Conservation (phyloP, 2,329 filamentous ascomycete genomes). For the Pseudogymnoascus sp. region DNA sequence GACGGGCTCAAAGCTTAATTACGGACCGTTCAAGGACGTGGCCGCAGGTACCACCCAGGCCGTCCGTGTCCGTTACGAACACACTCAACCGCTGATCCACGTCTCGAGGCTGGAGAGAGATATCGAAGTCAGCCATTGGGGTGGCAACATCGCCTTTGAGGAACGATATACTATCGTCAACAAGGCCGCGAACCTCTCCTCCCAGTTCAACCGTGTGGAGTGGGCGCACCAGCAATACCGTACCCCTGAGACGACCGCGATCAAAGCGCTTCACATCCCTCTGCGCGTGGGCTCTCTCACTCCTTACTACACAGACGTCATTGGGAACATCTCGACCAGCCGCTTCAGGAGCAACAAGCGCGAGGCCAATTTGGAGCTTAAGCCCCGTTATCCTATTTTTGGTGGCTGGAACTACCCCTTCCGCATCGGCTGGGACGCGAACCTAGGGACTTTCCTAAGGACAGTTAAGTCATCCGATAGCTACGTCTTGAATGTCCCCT, state of each 20-base stretch:
- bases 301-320: constrained; percentile 90
- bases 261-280: constrained; percentile 76
- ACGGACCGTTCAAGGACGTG: constrained; percentile 79
- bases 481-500: constrained; percentile 85
- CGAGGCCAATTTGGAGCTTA: constrained; percentile 79
- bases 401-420: constrained; percentile 98
- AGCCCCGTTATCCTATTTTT: constrained; percentile 92
- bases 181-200: constrained; percentile 69
- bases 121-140: constrained; percentile 95
- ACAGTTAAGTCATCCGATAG: constrained; percentile 52
- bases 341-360: constrained; percentile 70
- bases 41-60: constrained; percentile 68
- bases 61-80: constrained; percentile 82
- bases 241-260: constrained; percentile 66
- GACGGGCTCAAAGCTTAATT: constrained; percentile 78
- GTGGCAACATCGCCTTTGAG: constrained; percentile 90
- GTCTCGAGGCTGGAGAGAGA: constrained; percentile 77
- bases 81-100: constrained; percentile 83
- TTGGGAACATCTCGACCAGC: constrained; percentile 94
- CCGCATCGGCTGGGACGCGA: constrained; percentile 89
- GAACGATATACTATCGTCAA: constrained; percentile 87
- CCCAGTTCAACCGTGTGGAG: constrained; percentile 67
- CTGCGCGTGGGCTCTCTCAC: constrained; percentile 73
- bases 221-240: constrained; percentile 69
- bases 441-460: constrained; percentile 70